Evolutionary conservation across 2,329 filamentous ascomycete species (phyloP), one percentile per base, ranked within the genome.

Genomic region (Neopestalotiopsis sp.): DNA sequence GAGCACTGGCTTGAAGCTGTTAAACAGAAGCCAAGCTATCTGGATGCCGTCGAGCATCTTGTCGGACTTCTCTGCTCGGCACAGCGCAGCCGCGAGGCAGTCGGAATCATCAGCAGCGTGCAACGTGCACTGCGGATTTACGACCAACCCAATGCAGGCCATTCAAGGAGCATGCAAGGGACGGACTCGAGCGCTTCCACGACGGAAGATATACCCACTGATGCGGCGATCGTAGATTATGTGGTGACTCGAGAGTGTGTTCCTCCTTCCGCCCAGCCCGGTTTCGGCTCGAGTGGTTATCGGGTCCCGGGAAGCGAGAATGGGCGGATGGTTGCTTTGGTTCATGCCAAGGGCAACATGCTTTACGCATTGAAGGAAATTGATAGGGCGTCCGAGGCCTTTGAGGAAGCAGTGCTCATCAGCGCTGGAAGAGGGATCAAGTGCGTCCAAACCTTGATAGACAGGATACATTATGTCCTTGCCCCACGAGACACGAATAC

Each of bases 341-440:
- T 98, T 56, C 96, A 99, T 81, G 95, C 95, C 24, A 99, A 98
- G 80, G 96, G 95, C n/a, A 98, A 98, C 71, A 97, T 98, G 92
- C 86, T 98, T 1, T 99, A 99, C 80, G 90, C 93, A 32, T 83
- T 97, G 38, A 95, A 95, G 60, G 92, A 98, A 72, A 92, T 96
- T 72, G 85, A 87, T 52, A 89, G 87, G 56, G 96, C 96, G 57
- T 94, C 95, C 1, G 89, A 90, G 74, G 94, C 96, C 4, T 99
- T 99, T 74, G 96, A 99, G 78, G 94, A 98, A 79, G 95, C 95
- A 0, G 94, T 99, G 3, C 82, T 98, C 66, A 95, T 99, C 71
- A 95, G 94, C 69, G 88, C 92, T 34, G 95, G 94, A 1, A 88
- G 90, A 70, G 85, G 87, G 61, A 87, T 91, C 5, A 85, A 88